These are phyloP conservation scores for Plasmodium gaboni DNA, from an alignment of 169 alveolate genomes.

Conservation along the genomic window DNA sequence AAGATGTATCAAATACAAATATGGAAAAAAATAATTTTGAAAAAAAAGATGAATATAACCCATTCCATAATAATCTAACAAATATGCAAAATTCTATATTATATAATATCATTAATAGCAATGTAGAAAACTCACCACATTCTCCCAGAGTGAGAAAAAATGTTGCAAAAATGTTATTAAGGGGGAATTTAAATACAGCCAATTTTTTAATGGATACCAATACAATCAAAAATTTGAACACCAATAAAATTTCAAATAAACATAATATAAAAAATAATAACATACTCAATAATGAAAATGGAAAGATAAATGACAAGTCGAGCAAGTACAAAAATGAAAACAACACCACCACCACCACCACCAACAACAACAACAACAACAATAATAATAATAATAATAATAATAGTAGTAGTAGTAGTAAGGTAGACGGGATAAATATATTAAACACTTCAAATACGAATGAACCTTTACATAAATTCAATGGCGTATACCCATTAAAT, in stretches of 20 bases:
- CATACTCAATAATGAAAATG: slow-evolving; percentile 13
- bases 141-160: slow-evolving; percentile 17
- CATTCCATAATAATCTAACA: slow-evolving; percentile 50
- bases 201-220: slow-evolving; percentile 11
- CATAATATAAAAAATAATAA: neutral
- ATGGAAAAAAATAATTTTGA: neutral
- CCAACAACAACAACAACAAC: neutral
- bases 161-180: slow-evolving; percentile 15
- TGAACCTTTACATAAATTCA: neutral
- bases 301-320: neutral
- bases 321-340: too few species aligned
- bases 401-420: neutral
- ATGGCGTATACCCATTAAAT: neutral
- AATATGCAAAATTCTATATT: slow-evolving; percentile 71
- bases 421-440: neutral
- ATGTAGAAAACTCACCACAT: slow-evolving; percentile 39
- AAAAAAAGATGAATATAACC: slow-evolving; percentile 26
- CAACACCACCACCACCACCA: neutral
- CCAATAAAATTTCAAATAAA: neutral
- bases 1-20: neutral
- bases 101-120: slow-evolving; percentile 35
- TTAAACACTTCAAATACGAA: neutral
- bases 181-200: neutral
- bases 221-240: neutral
- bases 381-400: neutral